Evolutionary conservation across 2,329 filamentous ascomycete genomes (phyloP), one percentile per base, ranked within the genome.

Genomic region (Neophaeococcomyces mojaviensis): DNA sequence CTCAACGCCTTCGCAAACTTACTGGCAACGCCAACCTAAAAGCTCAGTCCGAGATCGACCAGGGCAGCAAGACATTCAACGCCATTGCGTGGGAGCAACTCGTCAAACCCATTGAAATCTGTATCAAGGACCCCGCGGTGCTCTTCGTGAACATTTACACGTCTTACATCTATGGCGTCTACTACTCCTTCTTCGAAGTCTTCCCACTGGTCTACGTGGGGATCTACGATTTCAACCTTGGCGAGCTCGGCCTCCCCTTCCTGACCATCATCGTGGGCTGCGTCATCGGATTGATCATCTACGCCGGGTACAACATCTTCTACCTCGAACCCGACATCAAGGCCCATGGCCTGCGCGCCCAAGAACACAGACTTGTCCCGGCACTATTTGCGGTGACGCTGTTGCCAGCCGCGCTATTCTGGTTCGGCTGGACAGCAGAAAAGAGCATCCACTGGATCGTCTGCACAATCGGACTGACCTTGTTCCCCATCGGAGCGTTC

Each of bases 371-470:
- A 13, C 50, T 58, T 15, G 59, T 76, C 2, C 78, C 78, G 0
- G 77, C 77, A 2, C 64, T 82, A 2, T 61, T 67, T 2, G 73
- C 72, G 1, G 63, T 71, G 32, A 67, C 80, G 47, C 72, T 72
- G 1, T 77, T 96, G 37, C 89, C 89, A 0, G 74, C 82, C 3
- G 88, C 89, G 0, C 69, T 94, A 4, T 88, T 89, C 64, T 80
- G 85, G 71, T 88, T 89, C 55, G 84, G 84, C 4, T 88, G 84
- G 74, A 81, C 82, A 0, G 49, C 51, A 24, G 52, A 47, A 26
- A 77, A 78, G 1, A 71, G 69, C 1, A 71, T 81, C 1, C 84
- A 79, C 54, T 90, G 85, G 85, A 81, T 87, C 40, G 61, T 54
- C 1, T 52, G 48, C 7, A 50, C 52, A 2, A 41, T 49, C 6